Conservation (phyloP, 1,284 basidiomycete species). For the Cryptococcus sp. region DNA sequence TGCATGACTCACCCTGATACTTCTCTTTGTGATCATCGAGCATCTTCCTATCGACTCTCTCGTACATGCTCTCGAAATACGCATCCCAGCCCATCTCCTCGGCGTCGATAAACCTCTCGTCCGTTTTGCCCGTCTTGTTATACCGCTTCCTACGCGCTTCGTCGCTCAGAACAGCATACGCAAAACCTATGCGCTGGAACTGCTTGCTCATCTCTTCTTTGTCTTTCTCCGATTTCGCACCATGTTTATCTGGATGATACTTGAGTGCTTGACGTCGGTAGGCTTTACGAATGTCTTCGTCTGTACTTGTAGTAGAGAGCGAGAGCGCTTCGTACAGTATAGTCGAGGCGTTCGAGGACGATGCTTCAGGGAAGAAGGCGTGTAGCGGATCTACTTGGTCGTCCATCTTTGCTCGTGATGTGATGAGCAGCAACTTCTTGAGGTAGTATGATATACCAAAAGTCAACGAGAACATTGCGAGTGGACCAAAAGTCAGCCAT, state of each 20-base stretch:
- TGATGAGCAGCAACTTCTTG: not conserved
- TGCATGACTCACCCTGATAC: constrained; percentile 73
- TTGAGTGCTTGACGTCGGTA: constrained; percentile 80
- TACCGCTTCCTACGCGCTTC: constrained; percentile 71
- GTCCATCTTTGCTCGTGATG: constrained; percentile 59
- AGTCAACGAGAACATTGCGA: constrained; percentile 1
- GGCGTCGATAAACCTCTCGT: constrained; percentile 67
- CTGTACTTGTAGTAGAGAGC: constrained; percentile 59
- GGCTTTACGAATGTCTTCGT: constrained; percentile 73
- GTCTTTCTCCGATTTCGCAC: constrained; percentile 59
- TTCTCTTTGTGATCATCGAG: constrained; percentile 86
- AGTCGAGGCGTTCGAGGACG: constrained; percentile 41
- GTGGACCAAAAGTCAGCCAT: not conserved
- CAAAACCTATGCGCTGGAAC: constrained; percentile 89
- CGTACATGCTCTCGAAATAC: constrained; percentile 87
- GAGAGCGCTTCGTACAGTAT: constrained; percentile 70
- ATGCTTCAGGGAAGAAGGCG: constrained; percentile 73
- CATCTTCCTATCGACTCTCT: constrained; percentile 76
- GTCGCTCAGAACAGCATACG: constrained; percentile 82
- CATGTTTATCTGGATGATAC: constrained; percentile 87
- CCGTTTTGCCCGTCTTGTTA: constrained; percentile 78
- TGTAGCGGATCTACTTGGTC: constrained; percentile 65
- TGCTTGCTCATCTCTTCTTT: constrained; percentile 67
- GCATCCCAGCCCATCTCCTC: constrained; percentile 87
- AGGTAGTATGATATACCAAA: not conserved